Base-by-base conservation (phyloP, 192 early-diverging fungal species). In the Coemansia nantahalensis region DNA sequence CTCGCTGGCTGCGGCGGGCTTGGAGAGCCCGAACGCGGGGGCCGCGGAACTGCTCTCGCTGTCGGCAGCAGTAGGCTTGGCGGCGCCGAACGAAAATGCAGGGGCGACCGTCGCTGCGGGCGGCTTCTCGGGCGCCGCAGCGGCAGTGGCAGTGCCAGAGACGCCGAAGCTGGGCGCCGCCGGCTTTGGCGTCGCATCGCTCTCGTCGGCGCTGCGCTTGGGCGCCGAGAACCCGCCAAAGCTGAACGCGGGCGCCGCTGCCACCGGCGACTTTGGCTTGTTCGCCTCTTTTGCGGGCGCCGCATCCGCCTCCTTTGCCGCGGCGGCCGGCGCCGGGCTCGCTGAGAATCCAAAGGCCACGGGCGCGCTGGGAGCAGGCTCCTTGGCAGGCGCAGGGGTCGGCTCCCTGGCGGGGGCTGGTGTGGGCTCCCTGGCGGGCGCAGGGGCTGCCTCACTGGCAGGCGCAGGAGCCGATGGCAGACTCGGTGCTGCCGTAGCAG, bases 141-240 rank as follows among this genome's bases (percentile, higher is more conserved):
- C n/a, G n/a, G n/a, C n/a, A n/a, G n/a, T n/a, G n/a, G n/a, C n/a
- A n/a, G n/a, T n/a, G 37, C 5, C n/a, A 31, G 49, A 46, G 42
- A 34, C 17, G 41, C n/a, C 19, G 16, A 48, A 48, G 4, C 18
- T 13, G 13, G 32, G 36, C 14, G 32, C 11, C 11, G 45, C n/a
- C 14, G 30, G n/a, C 33, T 47, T 47, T n/a, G 35, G 4, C 32
- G 26, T 23, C 23, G 41, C 19, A 13, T 43, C 42, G 24, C 11
- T 14, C 32, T 47, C 45, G 18, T 47, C 45, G 1, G 45, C 45
- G 12, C 31, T 33, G 33, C 45, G 38, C 28, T 47, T 47, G 4
- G 45, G 5, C 19, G 45, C 39, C 9, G 38, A 42, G 16, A 49
- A 28, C 18, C 49, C 38, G 23, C 33, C 54, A 62, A 55, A 73